Evolutionary conservation across 176 grass and related monocot species (phyloP).

Genomic region (Lolium perenne): DNA sequence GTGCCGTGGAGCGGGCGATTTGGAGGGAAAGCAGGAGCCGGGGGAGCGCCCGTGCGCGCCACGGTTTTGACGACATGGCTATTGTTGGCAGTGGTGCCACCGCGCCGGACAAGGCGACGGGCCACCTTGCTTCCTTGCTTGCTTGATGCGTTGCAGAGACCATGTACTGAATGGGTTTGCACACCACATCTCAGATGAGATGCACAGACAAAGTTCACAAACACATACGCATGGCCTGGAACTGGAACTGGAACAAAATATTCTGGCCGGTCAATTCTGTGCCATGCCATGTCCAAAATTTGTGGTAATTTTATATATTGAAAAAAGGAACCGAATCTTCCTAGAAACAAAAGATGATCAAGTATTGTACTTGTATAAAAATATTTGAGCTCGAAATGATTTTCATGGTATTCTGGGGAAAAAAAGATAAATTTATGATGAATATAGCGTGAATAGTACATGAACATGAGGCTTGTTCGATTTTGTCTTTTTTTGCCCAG

Average conservation of each 20-base stretch:
- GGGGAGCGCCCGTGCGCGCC: slow-evolving; percentile 14
- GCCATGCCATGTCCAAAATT: neutral
- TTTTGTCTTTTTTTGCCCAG: too few species aligned
- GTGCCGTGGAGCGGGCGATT: slow-evolving; percentile 34
- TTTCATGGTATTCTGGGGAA: too few species aligned
- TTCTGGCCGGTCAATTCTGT: neutral
- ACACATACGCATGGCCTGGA: too few species aligned
- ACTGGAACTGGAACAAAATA: neutral
- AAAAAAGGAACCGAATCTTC: too few species aligned
- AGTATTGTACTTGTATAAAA: too few species aligned
- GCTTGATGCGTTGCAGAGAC: neutral
- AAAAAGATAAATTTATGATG: too few species aligned
- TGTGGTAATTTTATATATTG: too few species aligned
- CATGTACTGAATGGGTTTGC: neutral
- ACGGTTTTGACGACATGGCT: slow-evolving; percentile 40
- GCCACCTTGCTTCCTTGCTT: neutral
- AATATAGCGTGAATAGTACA: too few species aligned
- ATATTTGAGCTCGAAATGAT: too few species aligned
- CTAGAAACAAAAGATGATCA: too few species aligned
- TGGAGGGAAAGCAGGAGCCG: slow-evolving; percentile 41
- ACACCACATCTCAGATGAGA: neutral
- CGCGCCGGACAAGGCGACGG: neutral
- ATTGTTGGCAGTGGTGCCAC: slow-evolving; percentile 38
- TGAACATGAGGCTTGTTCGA: too few species aligned
- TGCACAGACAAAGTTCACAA: neutral